Base-by-base conservation (phyloP, 345 rosid species). In the Sisymbrium altissimum region DNA sequence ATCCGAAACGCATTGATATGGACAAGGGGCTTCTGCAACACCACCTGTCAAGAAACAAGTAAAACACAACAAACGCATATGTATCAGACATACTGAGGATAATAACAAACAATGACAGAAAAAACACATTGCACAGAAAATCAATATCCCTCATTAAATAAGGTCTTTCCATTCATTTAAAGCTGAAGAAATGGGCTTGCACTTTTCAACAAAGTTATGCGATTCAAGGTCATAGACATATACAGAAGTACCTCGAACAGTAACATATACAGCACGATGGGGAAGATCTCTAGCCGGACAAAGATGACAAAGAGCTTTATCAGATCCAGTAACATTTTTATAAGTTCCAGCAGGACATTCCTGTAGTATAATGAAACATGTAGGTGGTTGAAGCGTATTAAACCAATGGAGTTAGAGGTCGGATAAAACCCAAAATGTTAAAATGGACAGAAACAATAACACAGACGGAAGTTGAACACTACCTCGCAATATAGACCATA, bases 331-430 rank as follows among this genome's bases (percentile, higher is more conserved):
- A 56, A 80, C 82, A 80, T 89, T 93, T 80, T 93, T 93, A 56
- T 84, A 93, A 44, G 96, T 93, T 36, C 97, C 98, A 57, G 85
- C 58, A n/a, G 98, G 98, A 76, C 98, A 93, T 84, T 90, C 98
- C 98, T 93, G 85, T 68, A 76, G 46, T 62, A 66, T 55, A 75
- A 40, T 41, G 41, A 58, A 66, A 30, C 43, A 49, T 18, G 29
- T 13, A 64, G 29, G 48, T 46, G 3, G 44, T 54, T 63, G 40
- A 35, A 54, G 59, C 57, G 18, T 50, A 48, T 52, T 59, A 65
- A 75, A 41, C 64, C 49, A 33, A 14, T 14, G 54, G 33, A 27
- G 13, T 40, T 52, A 29, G 59, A 14, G n/a, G 48, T 59, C 25
- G 2, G 21, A 39, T 46, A n/a, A n/a, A 59, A 43, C 17, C 41